Percentiles rank a stretch among this genome's conserved stretches.
phyloP scores from a whole-genome alignment of 2,329 filamentous ascomycete genomes.

The Corinectria fuckeliana region DNA sequence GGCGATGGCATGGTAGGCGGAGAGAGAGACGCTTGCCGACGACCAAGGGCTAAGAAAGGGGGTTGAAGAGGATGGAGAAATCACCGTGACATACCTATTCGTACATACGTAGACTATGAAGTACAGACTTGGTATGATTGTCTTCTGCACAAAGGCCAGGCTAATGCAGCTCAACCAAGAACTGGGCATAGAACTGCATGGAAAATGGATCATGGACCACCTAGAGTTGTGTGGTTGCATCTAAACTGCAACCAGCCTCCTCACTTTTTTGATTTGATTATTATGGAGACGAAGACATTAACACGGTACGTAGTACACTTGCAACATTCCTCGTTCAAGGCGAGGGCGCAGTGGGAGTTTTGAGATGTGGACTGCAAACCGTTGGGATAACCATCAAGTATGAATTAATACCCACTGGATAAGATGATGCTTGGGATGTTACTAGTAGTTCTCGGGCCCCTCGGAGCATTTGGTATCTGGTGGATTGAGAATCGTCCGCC shows the following conservation, averaged over 20 bases:
- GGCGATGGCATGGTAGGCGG: not conserved
- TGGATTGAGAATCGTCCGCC: slow-evolving; percentile 16
- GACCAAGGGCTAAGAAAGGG: not conserved
- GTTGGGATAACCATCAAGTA: not conserved
- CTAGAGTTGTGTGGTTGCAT: slow-evolving; percentile 8
- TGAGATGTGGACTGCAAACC: not conserved
- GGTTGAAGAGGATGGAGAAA: not conserved
- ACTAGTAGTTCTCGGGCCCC: not conserved
- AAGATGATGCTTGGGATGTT: not conserved
- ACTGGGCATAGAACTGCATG: slow-evolving; percentile 4
- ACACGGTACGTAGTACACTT: not conserved
- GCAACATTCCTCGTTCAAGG: not conserved
- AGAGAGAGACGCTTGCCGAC: slow-evolving; percentile 4
- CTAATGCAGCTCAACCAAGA: slow-evolving; percentile 22
- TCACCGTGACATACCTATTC: not conserved
- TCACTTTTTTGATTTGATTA: not conserved
- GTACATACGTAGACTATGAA: not conserved
- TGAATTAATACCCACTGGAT: not conserved
- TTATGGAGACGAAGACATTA: not conserved
- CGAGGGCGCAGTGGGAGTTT: not conserved
- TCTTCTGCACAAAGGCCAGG: not conserved
- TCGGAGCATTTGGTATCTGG: slow-evolving; percentile 5
- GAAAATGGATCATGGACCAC: slow-evolving; percentile 4
- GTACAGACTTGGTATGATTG: not conserved
- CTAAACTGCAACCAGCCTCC: slow-evolving; percentile 3